Conservation (phyloP, 129 eudicot genomes). For the Centrapalus pauciflorus region DNA sequence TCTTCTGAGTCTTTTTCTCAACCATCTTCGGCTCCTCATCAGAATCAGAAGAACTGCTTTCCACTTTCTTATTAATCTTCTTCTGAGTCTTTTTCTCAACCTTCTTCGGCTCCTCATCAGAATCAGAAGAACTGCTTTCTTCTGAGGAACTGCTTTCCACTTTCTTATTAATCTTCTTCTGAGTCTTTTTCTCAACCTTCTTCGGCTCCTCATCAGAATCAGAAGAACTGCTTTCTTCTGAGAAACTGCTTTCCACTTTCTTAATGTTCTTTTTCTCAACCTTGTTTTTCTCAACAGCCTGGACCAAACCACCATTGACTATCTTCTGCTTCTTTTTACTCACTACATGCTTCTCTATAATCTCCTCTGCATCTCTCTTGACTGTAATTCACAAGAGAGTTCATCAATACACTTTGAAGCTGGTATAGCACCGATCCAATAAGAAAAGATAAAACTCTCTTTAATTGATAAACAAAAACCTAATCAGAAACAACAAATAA, state of each 20-base stretch:
- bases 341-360: constrained; percentile 20
- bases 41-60: not conserved
- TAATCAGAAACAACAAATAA: not conserved
- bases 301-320: constrained; percentile 18
- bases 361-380: constrained; percentile 36
- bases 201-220: constrained; percentile 30
- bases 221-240: constrained; percentile 15
- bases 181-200: constrained; percentile 17
- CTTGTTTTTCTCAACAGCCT: constrained; percentile 32
- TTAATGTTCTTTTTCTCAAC: constrained; percentile 10
- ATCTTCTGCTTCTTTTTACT: constrained; percentile 30
- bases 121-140: too few relatives aligned
- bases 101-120: not conserved
- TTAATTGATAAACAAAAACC: not conserved
- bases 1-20: not conserved
- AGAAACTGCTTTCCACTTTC: constrained; percentile 23
- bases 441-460: not conserved
- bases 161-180: not conserved
- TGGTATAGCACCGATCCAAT: not conserved
- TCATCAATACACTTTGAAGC: not conserved
- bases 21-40: not conserved
- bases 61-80: not conserved
- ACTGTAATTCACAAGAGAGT: not conserved
- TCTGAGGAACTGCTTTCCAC: too few relatives aligned
- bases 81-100: not conserved